Evolutionary conservation across 2,329 filamentous ascomycete species (phyloP), one percentile per base, ranked within the genome.

Genomic region (Epichloe hybrida): DNA sequence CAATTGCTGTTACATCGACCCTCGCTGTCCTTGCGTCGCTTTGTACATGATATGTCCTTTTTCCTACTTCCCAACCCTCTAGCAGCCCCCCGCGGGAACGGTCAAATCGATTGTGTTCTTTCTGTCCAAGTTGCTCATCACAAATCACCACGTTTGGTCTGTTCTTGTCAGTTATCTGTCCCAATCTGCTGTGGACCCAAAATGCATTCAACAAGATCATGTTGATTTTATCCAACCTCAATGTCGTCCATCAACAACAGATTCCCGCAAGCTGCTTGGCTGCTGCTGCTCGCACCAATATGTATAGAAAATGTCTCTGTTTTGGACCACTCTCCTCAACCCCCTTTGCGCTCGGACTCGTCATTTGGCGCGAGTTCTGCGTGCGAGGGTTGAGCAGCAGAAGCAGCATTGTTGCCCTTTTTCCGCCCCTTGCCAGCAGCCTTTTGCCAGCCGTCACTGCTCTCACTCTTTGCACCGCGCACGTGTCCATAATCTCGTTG

Each of bases 331-430:
- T 11, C 5, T 11, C 27, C 37, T 52, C 47, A 52, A 34, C 80
- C 80, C 80, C 80, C 80, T 58, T 83, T 83, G 52, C 80, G 75
- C 53, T 83, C 80, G 2, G 73, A 75, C 12, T 77, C 75, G 49
- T 80, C 73, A 63, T 73, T 78, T 3, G 80, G 80, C 20, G 67
- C 68, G 61, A 73, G 71, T 61, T 84, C 80, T 53, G 71, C 69
- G 31, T 72, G 71, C 40, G 53, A 57, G 27, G 58, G 56, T 34
- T 61, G 59, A 6, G 66, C 61, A 3, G 64, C 66, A 51, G 71
- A 74, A 7, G 62, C 61, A 46, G 66, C 61, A 58, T 69, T 69
- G 60, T 77, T 80, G 46, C 65, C 62, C 59, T 70, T 70, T 60
- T 79, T 81, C 51, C 65, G 59, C 15, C 62, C 61, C 56, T 79